These are phyloP conservation scores for Scleroderma bovista DNA, from an alignment of 768 basidiomycete species.

Conservation along the genomic window DNA sequence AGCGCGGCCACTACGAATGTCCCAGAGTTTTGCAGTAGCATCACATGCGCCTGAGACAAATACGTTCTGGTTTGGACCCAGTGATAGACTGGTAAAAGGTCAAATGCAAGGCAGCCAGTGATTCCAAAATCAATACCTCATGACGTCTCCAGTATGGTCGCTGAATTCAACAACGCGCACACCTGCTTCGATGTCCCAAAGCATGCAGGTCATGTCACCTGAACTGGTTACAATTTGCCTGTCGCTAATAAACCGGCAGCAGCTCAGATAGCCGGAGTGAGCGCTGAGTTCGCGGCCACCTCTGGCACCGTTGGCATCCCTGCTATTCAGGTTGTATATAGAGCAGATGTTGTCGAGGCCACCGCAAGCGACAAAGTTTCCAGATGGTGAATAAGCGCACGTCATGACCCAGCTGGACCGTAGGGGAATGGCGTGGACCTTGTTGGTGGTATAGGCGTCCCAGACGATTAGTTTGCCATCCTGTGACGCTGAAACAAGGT, in stretches of 20 bases:
- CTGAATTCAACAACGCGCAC: slow-evolving; percentile 98
- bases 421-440: slow-evolving; percentile 97
- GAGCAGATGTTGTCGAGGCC: slow-evolving; percentile 99
- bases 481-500: slow-evolving; percentile 98
- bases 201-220: slow-evolving; percentile 99
- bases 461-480: slow-evolving; percentile 99
- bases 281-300: slow-evolving; percentile 94
- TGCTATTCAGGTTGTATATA: slow-evolving; percentile 90
- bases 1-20: slow-evolving; percentile 95
- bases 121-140: slow-evolving; percentile 63
- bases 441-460: slow-evolving; percentile 99
- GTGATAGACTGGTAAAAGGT: slow-evolving; percentile 62
- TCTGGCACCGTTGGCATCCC: slow-evolving; percentile 67
- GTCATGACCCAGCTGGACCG: slow-evolving; percentile 99
- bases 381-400: slow-evolving; percentile 95
- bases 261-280: slow-evolving; percentile 96
- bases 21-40: slow-evolving; percentile 98
- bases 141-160: slow-evolving; percentile 98
- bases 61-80: slow-evolving; percentile 88
- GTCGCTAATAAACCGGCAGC: slow-evolving; percentile 98
- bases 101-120: slow-evolving; percentile 3
- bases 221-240: slow-evolving; percentile 97
- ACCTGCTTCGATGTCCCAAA: slow-evolving; percentile 99
- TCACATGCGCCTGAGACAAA: slow-evolving; percentile 99
- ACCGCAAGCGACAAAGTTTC: slow-evolving; percentile 97